Conservation (phyloP, 306 rosid species). For the Corylus heterophylla region DNA sequence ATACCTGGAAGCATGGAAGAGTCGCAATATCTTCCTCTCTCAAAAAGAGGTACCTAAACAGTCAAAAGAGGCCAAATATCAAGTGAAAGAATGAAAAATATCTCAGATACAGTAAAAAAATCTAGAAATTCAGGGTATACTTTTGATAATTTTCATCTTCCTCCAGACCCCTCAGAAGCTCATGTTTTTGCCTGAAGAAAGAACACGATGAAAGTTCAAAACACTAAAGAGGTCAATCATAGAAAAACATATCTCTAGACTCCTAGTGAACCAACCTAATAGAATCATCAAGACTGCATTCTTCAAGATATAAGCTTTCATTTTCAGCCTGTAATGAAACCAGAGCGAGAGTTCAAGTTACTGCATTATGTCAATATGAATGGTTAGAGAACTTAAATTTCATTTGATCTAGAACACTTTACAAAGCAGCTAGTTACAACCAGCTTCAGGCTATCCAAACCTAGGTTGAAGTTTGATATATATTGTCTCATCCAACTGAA, state of each 20-base stretch:
- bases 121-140: conserved; percentile 41
- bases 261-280: conserved; percentile 55
- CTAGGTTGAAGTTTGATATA: conserved; percentile 11
- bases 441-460: conserved; percentile 4
- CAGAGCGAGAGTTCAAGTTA: conserved; percentile 15
- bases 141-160: conserved; percentile 44
- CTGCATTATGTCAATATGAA: neutral
- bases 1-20: conserved; percentile 76
- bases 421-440: conserved; percentile 2
- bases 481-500: neutral
- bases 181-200: conserved; percentile 61
- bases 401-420: neutral
- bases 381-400: neutral
- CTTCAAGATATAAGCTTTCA: conserved; percentile 54
- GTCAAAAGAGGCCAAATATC: conserved; percentile 28
- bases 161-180: conserved; percentile 55
- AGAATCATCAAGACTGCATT: conserved; percentile 56
- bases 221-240: conserved; percentile 18
- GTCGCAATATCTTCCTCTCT: conserved; percentile 62
- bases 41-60: conserved; percentile 57
- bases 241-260: conserved; percentile 15
- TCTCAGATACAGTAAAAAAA: neutral
- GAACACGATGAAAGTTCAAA: conserved; percentile 22
- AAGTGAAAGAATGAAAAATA: conserved; percentile 24
- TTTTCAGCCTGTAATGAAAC: conserved; percentile 70